Evolutionary conservation across 352 stramenopile species (phyloP), one percentile per base, ranked within the genome.

Genomic region (Globisporangium orthogonon): DNA sequence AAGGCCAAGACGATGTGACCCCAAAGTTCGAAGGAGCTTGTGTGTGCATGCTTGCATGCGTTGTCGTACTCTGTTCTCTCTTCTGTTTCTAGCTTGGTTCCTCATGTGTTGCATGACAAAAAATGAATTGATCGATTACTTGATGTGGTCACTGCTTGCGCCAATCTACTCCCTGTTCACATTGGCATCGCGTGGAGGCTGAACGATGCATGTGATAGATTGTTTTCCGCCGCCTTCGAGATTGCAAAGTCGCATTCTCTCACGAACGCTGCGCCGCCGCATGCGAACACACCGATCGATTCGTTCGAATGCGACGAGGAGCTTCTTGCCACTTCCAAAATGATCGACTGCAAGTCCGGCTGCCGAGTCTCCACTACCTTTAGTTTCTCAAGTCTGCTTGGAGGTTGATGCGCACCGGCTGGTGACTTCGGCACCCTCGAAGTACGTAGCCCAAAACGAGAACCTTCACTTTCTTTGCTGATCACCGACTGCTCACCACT

Each of bases 251-350:
- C 51, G 5, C 57, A 48, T 28, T 44, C 47, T 2, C 39, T 30
- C 17, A 65, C 31, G 33, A 75, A 57, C 37, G 43, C 33, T 2
- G 61, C 15, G 7, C 40, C 29, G 0, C 67, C 65, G 37, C 67
- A 65, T 7, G 58, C 64, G 17, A 75, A 70, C 1, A 72, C 64
- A 6, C 63, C 63, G 35, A 71, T 60, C 1, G 56, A 33, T 28
- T 57, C 63, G 18, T 5, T 37, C 6, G 33, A 7, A n/a, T 52
- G 58, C n/a, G 45, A 41, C 50, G 61, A n/a, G 48, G 59, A 73
- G 7, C 54, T 53, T 4, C 54, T 52, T 0, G 50, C 58, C 1
- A 70, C 50, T 0, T 41, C 53, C 15, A 30, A 31, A 54, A 73
- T 49, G 45, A 73, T 66, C 29, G 41, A 6, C 4, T 15, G 18